These are phyloP conservation scores for Xylariaceae sp. DNA, from an alignment of 2,329 filamentous ascomycete genomes.

Conservation along the genomic window DNA sequence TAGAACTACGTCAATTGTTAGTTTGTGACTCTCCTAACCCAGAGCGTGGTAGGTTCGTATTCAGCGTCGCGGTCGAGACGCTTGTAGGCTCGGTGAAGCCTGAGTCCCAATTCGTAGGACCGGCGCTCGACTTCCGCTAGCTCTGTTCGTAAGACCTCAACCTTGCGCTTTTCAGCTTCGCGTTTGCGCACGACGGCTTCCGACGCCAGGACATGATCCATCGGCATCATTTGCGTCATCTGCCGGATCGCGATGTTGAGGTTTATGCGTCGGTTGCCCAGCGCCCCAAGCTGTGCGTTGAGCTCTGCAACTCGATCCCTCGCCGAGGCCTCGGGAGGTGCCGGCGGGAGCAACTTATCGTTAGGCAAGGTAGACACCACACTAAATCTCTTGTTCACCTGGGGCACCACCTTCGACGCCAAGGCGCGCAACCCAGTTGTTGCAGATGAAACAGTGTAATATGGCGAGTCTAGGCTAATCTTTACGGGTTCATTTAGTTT, in stretches of 20 bases:
- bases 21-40: constrained; percentile 73
- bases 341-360: constrained; percentile 57
- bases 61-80: constrained; percentile 63
- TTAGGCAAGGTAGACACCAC: constrained; percentile 22
- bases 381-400: constrained; percentile 21
- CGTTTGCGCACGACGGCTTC: constrained; percentile 57
- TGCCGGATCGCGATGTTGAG: constrained; percentile 69
- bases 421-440: constrained; percentile 6
- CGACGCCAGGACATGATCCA: constrained; percentile 63
- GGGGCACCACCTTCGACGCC: constrained; percentile 9
- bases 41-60: constrained; percentile 65
- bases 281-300: constrained; percentile 59
- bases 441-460: constrained; percentile 22
- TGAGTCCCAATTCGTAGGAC: constrained; percentile 74
- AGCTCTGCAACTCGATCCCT: constrained; percentile 64
- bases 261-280: constrained; percentile 66
- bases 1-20: constrained; percentile 33
- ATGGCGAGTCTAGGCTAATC: constrained; percentile 32
- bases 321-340: constrained; percentile 54
- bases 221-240: constrained; percentile 73
- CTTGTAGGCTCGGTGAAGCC: constrained; percentile 70
- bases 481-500: constrained; percentile 28
- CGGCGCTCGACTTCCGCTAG: constrained; percentile 69
- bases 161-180: constrained; percentile 58
- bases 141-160: constrained; percentile 61